phyloP scores from a whole-genome alignment of 352 stramenopile genomes.

The Phytophthora citrophthora region DNA sequence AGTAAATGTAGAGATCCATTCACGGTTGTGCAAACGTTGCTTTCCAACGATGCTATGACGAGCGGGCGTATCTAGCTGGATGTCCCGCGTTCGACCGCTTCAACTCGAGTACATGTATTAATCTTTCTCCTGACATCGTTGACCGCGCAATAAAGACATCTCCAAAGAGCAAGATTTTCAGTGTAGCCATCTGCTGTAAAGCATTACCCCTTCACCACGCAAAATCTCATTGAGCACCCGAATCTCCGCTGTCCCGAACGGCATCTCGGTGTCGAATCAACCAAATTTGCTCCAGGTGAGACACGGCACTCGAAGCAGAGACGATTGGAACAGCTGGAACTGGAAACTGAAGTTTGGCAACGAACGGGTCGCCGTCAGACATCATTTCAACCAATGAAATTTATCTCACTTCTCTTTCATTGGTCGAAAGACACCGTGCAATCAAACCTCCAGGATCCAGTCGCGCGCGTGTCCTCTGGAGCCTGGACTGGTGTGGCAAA shows the following conservation, averaged over 20 bases:
- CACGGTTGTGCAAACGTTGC: no score
- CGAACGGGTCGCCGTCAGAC: not conserved
- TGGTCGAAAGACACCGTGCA: not conserved
- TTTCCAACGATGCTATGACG: not conserved
- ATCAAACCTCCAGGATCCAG: conserved; percentile 18
- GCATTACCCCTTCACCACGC: no score
- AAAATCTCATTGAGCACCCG: not conserved
- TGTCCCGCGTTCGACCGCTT: not conserved
- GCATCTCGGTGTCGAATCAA: no score
- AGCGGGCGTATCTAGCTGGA: not conserved
- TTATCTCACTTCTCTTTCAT: not conserved
- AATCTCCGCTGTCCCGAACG: not conserved
- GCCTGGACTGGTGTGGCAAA: conserved; percentile 2
- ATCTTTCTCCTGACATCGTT: not conserved
- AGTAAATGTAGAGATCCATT: no score
- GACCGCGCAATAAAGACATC: not conserved
- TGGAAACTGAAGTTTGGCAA: conserved; percentile 24
- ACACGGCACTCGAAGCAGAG: conserved; percentile 7
- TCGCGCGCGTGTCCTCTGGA: conserved; percentile 20
- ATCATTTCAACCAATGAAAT: not conserved
- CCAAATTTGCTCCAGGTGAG: not conserved
- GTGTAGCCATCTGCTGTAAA: not conserved
- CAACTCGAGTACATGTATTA: not conserved
- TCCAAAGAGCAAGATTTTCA: not conserved
- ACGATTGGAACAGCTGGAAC: conserved; percentile 10